Evolutionary conservation across 257 asterid genomes (phyloP).

Genomic region (Penstemon eatonii): DNA sequence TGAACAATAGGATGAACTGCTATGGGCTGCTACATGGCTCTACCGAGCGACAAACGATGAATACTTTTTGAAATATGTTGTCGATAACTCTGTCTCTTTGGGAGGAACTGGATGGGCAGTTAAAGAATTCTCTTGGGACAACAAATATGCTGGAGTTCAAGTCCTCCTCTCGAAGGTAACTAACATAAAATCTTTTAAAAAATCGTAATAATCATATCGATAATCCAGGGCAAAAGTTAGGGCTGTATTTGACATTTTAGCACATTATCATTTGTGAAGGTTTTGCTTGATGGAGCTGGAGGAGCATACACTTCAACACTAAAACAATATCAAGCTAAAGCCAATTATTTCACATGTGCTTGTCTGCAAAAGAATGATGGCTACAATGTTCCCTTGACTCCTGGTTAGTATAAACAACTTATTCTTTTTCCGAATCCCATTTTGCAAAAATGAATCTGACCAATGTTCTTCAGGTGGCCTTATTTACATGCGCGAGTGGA

Average conservation of each 20-base stretch:
- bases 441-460: too few species aligned
- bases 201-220: not conserved
- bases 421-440: too few species aligned
- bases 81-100: constrained; percentile 60
- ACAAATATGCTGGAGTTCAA: constrained; percentile 88
- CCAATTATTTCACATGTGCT: constrained; percentile 78
- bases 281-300: constrained; percentile 65
- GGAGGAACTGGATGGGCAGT: constrained; percentile 94
- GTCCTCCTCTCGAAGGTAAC: constrained; percentile 72
- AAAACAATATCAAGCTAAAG: constrained; percentile 71
- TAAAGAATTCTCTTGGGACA: constrained; percentile 93
- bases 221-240: not conserved
- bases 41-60: constrained; percentile 69
- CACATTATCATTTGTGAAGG: constrained; percentile 29
- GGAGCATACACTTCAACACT: constrained; percentile 57
- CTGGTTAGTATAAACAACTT: constrained; percentile 44
- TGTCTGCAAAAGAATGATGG: constrained; percentile 74
- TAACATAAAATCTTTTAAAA: not conserved
- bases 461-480: constrained; percentile 57
- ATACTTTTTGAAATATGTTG: constrained; percentile 67
- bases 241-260: not conserved
- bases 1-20: constrained; percentile 67
- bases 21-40: constrained; percentile 95
- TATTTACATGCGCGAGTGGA: constrained; percentile 65
- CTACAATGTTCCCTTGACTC: constrained; percentile 63